Percentiles rank a stretch among this genome's conserved stretches.
Evolutionary conservation across 192 early-diverging fungal species (phyloP).

Genomic region (Coemansia sp.): DNA sequence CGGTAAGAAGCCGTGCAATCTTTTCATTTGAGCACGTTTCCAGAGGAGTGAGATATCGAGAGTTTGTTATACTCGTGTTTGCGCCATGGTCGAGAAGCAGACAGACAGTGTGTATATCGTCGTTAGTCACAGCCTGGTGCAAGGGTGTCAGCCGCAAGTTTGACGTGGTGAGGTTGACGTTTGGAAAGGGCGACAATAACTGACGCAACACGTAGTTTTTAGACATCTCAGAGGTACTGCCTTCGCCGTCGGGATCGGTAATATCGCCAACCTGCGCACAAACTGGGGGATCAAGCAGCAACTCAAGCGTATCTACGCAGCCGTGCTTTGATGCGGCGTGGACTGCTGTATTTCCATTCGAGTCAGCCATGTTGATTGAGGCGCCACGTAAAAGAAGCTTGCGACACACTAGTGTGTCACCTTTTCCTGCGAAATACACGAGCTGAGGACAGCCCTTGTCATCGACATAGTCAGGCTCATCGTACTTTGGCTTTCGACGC

Average conservation of each 20-base stretch:
- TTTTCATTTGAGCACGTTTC: slow-evolving; percentile 46
- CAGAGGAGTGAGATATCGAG: slow-evolving; percentile 40
- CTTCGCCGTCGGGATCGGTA: slow-evolving; percentile 6
- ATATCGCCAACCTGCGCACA: slow-evolving; percentile 11
- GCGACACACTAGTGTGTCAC: slow-evolving; percentile 30
- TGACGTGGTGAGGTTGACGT: slow-evolving; percentile 32
- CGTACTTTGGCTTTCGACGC: slow-evolving; percentile 35
- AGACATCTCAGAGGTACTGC: slow-evolving; percentile 13
- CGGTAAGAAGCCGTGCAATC: slow-evolving; percentile 44
- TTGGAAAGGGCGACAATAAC: slow-evolving; percentile 39
- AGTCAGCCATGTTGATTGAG: slow-evolving; percentile 23
- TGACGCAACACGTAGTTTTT: slow-evolving; percentile 21
- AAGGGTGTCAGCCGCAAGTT: slow-evolving; percentile 36
- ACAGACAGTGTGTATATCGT: slow-evolving; percentile 27
- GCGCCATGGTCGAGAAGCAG: slow-evolving; percentile 45
- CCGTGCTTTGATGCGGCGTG: slow-evolving; percentile 38
- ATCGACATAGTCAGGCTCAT: slow-evolving; percentile 35
- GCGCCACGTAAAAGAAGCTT: slow-evolving; percentile 47
- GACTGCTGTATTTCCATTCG: slow-evolving; percentile 44
- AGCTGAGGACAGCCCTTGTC: slow-evolving; percentile 38
- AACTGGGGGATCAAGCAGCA: slow-evolving; percentile 36
- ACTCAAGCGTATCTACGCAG: slow-evolving; percentile 25
- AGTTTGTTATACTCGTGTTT: slow-evolving; percentile 25
- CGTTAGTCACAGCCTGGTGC: slow-evolving; percentile 37
- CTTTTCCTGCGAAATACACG: slow-evolving; percentile 45